Evolutionary conservation across 2,329 filamentous ascomycete species (phyloP).

Genomic region (Remersonia thermophila): DNA sequence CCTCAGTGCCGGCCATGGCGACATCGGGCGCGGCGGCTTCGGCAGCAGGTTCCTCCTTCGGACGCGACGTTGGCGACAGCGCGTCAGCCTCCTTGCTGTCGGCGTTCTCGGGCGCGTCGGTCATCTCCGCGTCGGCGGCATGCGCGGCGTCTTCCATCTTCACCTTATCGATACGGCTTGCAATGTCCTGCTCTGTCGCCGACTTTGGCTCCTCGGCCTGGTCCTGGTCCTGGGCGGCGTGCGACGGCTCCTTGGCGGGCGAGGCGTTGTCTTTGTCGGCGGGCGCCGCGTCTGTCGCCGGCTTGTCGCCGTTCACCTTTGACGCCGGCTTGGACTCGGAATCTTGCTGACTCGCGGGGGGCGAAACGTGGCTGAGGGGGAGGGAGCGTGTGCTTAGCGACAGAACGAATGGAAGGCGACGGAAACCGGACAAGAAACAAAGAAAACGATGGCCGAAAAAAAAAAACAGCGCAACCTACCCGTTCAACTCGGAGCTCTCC

Average conservation of each 20-base stretch:
- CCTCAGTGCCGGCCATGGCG: neutral
- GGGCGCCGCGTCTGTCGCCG: neutral
- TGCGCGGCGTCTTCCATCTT: conserved; percentile 29
- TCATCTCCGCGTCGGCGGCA: conserved; percentile 12
- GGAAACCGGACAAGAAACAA: neutral
- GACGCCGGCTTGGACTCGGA: conserved; percentile 3
- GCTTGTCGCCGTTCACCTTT: conserved; percentile 3
- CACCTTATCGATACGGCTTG: conserved; percentile 30
- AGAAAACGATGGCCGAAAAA: conserved; percentile 1
- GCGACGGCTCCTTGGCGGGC: conserved; percentile 5
- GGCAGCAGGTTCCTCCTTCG: conserved; percentile 1
- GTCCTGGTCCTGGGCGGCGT: neutral
- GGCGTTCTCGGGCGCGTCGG: conserved; percentile 11
- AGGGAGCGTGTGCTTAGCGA: conserved; percentile 2
- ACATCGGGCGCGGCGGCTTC: conserved; percentile 1
- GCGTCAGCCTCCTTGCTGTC: conserved; percentile 2
- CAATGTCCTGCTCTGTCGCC: conserved; percentile 1
- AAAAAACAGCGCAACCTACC: conserved; percentile 35
- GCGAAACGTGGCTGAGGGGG: conserved; percentile 14
- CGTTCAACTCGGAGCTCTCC: conserved; percentile 31
- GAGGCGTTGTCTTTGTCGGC: conserved; percentile 9
- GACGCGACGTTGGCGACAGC: conserved; percentile 5
- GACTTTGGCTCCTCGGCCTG: conserved; percentile 1
- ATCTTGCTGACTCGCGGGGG: conserved; percentile 6
- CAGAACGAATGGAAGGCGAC: neutral